These are phyloP conservation scores for Penicillium odoratum DNA, from an alignment of 495 filamentous ascomycete species.

Conservation along the genomic window DNA sequence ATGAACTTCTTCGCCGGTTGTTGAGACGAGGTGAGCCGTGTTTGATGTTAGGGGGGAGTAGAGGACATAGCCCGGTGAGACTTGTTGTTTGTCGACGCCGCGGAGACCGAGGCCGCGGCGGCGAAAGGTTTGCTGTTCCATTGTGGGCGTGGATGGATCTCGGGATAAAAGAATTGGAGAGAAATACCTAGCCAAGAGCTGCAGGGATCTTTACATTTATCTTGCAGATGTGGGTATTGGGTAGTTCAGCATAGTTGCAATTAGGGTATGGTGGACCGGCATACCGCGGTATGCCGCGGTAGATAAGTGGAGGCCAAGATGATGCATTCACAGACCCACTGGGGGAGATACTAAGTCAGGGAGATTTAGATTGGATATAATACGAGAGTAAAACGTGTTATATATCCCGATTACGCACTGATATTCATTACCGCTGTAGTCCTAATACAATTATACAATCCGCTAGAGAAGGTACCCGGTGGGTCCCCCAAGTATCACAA, in stretches of 20 bases:
- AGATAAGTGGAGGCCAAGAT: constrained; percentile 16
- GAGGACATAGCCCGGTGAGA: constrained; percentile 46
- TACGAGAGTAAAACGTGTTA: not conserved
- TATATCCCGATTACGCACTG: not conserved
- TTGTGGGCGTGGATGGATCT: constrained; percentile 12
- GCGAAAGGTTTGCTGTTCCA: constrained; percentile 46
- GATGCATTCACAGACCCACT: not conserved
- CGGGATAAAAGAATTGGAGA: constrained; percentile 6
- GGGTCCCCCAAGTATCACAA: constrained; percentile 6
- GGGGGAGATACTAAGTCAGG: not conserved
- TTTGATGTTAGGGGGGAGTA: constrained; percentile 43
- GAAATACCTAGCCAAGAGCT: not conserved
- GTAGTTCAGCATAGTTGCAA: not conserved
- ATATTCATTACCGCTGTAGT: not conserved
- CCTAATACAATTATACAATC: not conserved
- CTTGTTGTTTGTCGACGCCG: constrained; percentile 38
- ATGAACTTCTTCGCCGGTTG: constrained; percentile 44
- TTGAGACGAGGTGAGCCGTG: constrained; percentile 42
- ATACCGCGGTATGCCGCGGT: constrained; percentile 32
- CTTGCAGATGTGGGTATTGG: not conserved
- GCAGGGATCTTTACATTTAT: not conserved
- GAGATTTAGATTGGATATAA: not conserved
- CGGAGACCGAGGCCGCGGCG: constrained; percentile 45
- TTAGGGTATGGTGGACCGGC: constrained; percentile 26
- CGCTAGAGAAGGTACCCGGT: not conserved